Percentiles rank a stretch among this genome's conserved stretches.
Conservation (phyloP, 2,329 filamentous ascomycete genomes). For the Aspergillus sp. region DNA sequence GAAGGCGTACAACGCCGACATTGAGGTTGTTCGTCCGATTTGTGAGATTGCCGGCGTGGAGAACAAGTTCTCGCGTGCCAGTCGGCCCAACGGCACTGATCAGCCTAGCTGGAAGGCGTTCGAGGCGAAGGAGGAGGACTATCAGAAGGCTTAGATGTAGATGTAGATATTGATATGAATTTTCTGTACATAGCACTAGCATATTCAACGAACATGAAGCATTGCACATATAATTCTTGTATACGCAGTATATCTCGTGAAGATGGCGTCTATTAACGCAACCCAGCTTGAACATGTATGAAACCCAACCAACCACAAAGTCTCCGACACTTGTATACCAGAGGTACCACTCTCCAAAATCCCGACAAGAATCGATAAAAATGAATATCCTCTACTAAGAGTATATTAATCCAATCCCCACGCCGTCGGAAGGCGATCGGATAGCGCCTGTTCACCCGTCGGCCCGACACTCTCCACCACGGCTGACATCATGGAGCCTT, state of each 20-base stretch:
- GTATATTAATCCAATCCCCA: not conserved
- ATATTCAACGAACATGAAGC: not conserved
- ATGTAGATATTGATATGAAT: not conserved
- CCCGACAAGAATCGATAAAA: no score
- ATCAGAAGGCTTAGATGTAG: conserved; percentile 17
- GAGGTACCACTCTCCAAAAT: not conserved
- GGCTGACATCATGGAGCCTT: conserved; percentile 4
- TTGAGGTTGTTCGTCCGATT: conserved; percentile 50
- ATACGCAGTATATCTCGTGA: not conserved
- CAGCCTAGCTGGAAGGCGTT: conserved; percentile 47
- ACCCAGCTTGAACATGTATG: no score
- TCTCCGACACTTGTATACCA: not conserved
- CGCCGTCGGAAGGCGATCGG: conserved; percentile 11
- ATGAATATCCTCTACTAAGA: not conserved
- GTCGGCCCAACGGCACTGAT: conserved; percentile 55
- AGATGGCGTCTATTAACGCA: no score
- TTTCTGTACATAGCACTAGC: not conserved
- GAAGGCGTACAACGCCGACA: conserved; percentile 42
- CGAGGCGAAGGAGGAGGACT: conserved; percentile 24
- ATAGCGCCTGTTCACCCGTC: conserved; percentile 10
- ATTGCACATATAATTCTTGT: not conserved
- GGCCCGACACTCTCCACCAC: conserved; percentile 11
- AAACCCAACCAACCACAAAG: no score
- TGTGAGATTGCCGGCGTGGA: conserved; percentile 48
- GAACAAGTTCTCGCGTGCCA: conserved; percentile 49